Evolutionary conservation across 768 basidiomycete genomes (phyloP), one percentile per base, ranked within the genome.

Genomic region (Termitomyces sp.): DNA sequence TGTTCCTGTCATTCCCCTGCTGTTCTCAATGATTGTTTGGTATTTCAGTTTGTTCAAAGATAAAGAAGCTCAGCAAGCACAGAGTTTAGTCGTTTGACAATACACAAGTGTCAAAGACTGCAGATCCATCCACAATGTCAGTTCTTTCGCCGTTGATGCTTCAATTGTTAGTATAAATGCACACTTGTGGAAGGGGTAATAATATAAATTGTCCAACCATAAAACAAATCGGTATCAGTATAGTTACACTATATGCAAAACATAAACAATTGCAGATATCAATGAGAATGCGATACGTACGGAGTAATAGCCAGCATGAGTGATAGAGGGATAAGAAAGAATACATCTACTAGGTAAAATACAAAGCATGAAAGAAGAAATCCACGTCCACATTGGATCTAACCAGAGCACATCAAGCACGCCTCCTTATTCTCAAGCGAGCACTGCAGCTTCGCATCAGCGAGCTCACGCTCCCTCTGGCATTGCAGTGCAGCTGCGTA

Each of bases 391-490:
- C 7, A 22, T 3, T 13, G 4, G 7, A 32, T 50, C 12, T 20
- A 92, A 58, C 88, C 90, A 62, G 91, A 93, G 77, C 92, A 94
- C 92, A 95, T 95, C 72, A 94, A 68, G 70, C 94, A 96, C 1
- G 91, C 92, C 58, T 96, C 94, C 80, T 95, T 95, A 76, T 96
- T 96, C 74, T 96, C 94, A 53, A 96, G 67, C 64, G 91, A 92
- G 70, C 95, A 96, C 71, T 83, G 74, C 60, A 95, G 73, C 76
- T 89, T 88, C 6, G 88, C 95, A 61, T 91, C 88, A 73, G 91
- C 95, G 4, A 86, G 75, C 75, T 94, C 88, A 18, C 89, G 83
- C 55, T 88, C 85, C 65, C 83, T 82, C 69, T 87, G 86, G 53
- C 89, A 78, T 66, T 84, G 77, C 55, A 94, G 74, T 0, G 93